Evolutionary conservation across 2,329 filamentous ascomycete species (phyloP).

Genomic region (Sporothrix brasiliensis): DNA sequence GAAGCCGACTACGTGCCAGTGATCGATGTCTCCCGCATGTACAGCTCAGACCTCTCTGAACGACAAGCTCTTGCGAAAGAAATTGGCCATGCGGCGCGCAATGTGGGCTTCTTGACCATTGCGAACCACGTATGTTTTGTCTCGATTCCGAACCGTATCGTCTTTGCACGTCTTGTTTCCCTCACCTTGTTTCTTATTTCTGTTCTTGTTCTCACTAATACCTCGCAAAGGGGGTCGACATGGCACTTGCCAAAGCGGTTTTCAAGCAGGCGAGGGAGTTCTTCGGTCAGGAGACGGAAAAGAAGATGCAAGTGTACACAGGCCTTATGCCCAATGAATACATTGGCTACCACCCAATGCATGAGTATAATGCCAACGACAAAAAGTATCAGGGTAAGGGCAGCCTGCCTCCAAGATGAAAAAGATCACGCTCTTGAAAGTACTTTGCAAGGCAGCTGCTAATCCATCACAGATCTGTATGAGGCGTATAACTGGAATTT

Average conservation of each 20-base stretch:
- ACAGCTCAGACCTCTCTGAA: constrained; percentile 43
- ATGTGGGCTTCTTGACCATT: constrained; percentile 52
- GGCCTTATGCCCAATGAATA: constrained; percentile 44
- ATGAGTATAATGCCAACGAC: constrained; percentile 47
- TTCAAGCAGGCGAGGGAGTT: constrained; percentile 47
- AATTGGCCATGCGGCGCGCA: constrained; percentile 47
- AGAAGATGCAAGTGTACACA: constrained; percentile 53
- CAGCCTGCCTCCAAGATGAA: no score
- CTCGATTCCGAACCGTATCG: not conserved
- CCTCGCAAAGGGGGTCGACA: constrained; percentile 39
- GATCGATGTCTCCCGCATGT: constrained; percentile 50
- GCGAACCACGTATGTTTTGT: constrained; percentile 40
- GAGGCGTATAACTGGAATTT: constrained; percentile 46
- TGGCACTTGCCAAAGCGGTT: constrained; percentile 40
- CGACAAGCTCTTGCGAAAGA: constrained; percentile 46
- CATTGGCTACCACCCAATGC: constrained; percentile 45
- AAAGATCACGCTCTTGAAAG: not conserved
- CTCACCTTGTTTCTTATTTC: no score
- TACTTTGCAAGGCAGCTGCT: not conserved
- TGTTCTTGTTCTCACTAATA: constrained; percentile 18
- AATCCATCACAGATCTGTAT: constrained; percentile 38
- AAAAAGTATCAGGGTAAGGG: constrained; percentile 44
- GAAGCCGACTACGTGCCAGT: constrained; percentile 45
- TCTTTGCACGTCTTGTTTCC: not conserved
- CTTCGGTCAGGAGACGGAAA: constrained; percentile 49